Conservation (phyloP, 805 yeast genomes). For the Wickerhamiella azymoides region DNA sequence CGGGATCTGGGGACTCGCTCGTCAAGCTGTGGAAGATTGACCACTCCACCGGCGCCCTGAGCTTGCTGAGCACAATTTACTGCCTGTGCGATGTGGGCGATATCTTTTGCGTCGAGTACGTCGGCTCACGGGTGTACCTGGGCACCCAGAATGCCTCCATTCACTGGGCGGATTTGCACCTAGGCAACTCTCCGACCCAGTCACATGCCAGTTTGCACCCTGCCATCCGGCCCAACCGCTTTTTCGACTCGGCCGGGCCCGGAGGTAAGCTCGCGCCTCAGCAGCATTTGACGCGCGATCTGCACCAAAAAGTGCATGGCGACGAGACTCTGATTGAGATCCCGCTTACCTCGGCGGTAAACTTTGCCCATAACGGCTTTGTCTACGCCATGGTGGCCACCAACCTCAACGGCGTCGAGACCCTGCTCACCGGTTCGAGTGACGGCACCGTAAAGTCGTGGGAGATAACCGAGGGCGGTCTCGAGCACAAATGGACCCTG, state of each 20-base stretch:
- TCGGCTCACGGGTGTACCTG: constrained; percentile 49
- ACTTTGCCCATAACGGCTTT: constrained; percentile 87
- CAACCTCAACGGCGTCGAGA: constrained; percentile 20
- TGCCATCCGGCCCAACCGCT: constrained; percentile 59
- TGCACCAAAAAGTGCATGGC: constrained; percentile 2
- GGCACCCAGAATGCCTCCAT: constrained; percentile 91
- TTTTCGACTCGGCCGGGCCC: constrained; percentile 84
- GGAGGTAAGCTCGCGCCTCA: constrained; percentile 39
- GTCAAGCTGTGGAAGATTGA: constrained; percentile 72
- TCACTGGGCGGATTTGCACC: constrained; percentile 44
- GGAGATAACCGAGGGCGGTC: constrained; percentile 31
- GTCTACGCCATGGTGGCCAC: constrained; percentile 51
- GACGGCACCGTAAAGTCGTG: constrained; percentile 81
- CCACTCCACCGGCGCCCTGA: not conserved
- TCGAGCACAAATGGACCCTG: constrained; percentile 24
- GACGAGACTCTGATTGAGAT: constrained; percentile 31
- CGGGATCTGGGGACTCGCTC: constrained; percentile 84
- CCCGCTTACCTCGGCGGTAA: constrained; percentile 47
- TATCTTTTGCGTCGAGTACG: constrained; percentile 70
- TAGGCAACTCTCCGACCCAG: constrained; percentile 14
- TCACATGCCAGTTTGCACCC: constrained; percentile 15
- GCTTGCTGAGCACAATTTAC: constrained; percentile 55
- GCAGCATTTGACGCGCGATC: constrained; percentile 17
- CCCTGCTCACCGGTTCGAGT: constrained; percentile 67
- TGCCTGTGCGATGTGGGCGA: constrained; percentile 86